phyloP scores from a whole-genome alignment of 352 stramenopile genomes.

The Globisporangium apiculatum region DNA sequence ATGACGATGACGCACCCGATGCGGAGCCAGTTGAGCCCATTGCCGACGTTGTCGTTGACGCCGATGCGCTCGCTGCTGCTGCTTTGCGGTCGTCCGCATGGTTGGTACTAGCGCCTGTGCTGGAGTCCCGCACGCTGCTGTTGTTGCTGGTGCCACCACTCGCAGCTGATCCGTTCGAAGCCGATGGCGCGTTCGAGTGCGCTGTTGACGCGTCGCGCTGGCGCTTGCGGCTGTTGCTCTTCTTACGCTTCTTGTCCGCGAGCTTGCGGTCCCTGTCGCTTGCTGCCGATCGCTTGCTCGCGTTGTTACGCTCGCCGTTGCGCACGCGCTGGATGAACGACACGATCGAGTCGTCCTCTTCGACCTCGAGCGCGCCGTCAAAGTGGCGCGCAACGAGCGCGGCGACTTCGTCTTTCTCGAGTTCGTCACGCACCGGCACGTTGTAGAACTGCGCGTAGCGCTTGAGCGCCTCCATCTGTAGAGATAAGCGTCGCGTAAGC shows the following conservation, averaged over 20 bases:
- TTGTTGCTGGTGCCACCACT: constrained; percentile 7
- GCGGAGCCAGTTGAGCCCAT: constrained; percentile 5
- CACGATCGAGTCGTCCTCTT: constrained; percentile 84
- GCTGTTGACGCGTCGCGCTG: constrained; percentile 43
- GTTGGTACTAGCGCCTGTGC: no score
- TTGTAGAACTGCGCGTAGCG: constrained; percentile 80
- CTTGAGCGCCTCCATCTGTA: constrained; percentile 60
- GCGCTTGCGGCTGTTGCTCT: constrained; percentile 67
- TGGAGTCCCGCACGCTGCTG: constrained; percentile 6
- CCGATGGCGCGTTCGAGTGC: constrained; percentile 4
- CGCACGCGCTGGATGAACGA: constrained; percentile 79
- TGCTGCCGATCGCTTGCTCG: constrained; percentile 19
- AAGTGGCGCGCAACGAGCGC: constrained; percentile 78
- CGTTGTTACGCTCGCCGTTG: constrained; percentile 64
- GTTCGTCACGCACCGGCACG: constrained; percentile 51
- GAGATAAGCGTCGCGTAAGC: no score
- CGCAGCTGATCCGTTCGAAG: not conserved
- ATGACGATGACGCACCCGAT: constrained; percentile 11
- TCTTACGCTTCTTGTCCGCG: constrained; percentile 63
- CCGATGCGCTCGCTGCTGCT: constrained; percentile 1
- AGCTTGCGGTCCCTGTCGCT: constrained; percentile 60
- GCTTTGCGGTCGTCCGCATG: constrained; percentile 23
- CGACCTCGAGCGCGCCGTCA: constrained; percentile 67
- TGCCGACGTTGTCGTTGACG: constrained; percentile 3
- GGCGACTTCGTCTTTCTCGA: constrained; percentile 63